phyloP scores from a whole-genome alignment of 306 rosid species.

The Quercus dentata region DNA sequence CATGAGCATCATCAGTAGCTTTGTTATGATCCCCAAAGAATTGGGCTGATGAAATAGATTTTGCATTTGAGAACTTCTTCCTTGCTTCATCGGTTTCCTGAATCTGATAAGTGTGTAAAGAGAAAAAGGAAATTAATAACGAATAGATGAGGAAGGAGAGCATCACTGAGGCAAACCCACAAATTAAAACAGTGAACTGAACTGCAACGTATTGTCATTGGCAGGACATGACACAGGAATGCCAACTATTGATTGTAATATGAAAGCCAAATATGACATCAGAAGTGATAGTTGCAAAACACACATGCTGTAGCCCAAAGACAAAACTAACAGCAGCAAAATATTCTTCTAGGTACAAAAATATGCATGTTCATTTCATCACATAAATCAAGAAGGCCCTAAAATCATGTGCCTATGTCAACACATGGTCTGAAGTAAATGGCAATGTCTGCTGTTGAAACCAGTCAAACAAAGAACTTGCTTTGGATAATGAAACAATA shows the following conservation, averaged over 20 bases:
- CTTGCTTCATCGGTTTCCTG: constrained; percentile 87
- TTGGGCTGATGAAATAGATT: constrained; percentile 91
- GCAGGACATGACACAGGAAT: too few species aligned
- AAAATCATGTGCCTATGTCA: too few species aligned
- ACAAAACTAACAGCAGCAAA: too few species aligned
- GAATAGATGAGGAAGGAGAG: not conserved
- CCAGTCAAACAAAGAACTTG: too few species aligned
- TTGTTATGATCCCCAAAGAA: constrained; percentile 79
- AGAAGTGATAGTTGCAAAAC: not conserved
- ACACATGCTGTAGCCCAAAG: not conserved
- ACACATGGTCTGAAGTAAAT: too few species aligned
- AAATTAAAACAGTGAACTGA: not conserved
- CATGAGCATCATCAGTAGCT: constrained; percentile 64
- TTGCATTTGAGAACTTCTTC: constrained; percentile 91
- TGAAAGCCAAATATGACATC: not conserved
- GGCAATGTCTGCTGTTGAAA: too few species aligned
- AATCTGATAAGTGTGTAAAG: constrained; percentile 32
- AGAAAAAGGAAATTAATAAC: not conserved
- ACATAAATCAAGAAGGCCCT: too few species aligned
- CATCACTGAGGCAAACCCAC: not conserved
- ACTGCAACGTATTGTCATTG: too few species aligned
- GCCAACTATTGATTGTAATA: too few species aligned
- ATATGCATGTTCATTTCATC: too few species aligned
- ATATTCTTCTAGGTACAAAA: too few species aligned
- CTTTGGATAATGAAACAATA: too few species aligned